Conservation (phyloP, 805 yeast species). For the Candida coquimbonensis region DNA sequence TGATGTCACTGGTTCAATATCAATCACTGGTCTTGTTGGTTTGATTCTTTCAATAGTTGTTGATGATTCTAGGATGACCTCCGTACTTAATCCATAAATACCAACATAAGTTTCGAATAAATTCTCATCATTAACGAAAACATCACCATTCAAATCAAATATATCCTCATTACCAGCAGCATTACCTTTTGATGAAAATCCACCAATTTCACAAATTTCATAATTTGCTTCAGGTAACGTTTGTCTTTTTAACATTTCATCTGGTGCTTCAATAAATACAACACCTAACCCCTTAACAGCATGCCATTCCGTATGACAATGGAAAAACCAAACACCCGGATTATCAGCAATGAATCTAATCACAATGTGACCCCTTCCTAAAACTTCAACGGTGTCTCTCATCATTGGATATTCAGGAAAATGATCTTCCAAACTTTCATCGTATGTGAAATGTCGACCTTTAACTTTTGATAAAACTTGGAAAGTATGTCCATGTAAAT, state of each 20-base stretch:
- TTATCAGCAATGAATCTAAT: slow-evolving; percentile 71
- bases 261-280: slow-evolving; percentile 66
- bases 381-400: slow-evolving; percentile 70
- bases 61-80: too few species aligned
- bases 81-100: too few species aligned
- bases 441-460: slow-evolving; percentile 27
- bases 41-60: not conserved
- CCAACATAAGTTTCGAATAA: too few species aligned
- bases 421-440: not conserved
- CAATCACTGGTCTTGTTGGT: too few species aligned
- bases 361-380: slow-evolving; percentile 59
- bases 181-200: slow-evolving; percentile 49
- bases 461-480: slow-evolving; percentile 43
- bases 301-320: slow-evolving; percentile 87
- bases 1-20: too few species aligned
- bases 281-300: slow-evolving; percentile 74
- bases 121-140: not conserved
- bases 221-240: slow-evolving; percentile 38
- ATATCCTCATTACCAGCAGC: slow-evolving; percentile 61
- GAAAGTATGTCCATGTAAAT: slow-evolving; percentile 68
- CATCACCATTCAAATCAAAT: slow-evolving; percentile 45
- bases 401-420: slow-evolving; percentile 51
- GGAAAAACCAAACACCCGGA: slow-evolving; percentile 94
- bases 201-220: slow-evolving; percentile 39
- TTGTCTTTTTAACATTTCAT: slow-evolving; percentile 35